phyloP scores from a whole-genome alignment of 2,329 filamentous ascomycete genomes.

The Truncatella angustata region DNA sequence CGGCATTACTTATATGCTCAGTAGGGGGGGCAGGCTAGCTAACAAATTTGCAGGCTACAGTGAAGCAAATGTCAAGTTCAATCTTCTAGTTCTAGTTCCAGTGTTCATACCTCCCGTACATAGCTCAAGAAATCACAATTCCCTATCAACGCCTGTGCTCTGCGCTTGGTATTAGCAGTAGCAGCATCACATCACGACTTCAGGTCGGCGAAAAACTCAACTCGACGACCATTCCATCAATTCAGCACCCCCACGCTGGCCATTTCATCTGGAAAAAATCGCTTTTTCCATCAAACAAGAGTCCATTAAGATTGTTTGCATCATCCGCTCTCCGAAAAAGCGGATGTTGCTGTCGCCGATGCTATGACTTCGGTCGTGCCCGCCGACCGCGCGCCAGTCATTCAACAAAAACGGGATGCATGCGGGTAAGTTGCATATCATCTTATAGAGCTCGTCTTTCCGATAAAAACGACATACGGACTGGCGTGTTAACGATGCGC shows the following conservation, averaged over 20 bases:
- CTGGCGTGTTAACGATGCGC: conserved; percentile 40
- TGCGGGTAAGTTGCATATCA: conserved; percentile 51
- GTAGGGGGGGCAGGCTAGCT: background rate
- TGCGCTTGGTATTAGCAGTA: background rate
- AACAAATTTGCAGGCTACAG: conserved; percentile 6
- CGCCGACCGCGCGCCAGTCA: conserved; percentile 64
- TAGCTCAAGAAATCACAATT: background rate
- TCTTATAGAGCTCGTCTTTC: conserved; percentile 47
- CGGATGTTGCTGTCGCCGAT: conserved; percentile 68
- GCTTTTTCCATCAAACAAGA: conserved; percentile 28
- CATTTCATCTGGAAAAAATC: conserved; percentile 34
- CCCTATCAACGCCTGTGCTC: background rate
- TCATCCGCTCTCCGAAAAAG: conserved; percentile 63
- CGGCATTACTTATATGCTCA: background rate
- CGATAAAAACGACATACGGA: conserved; percentile 46
- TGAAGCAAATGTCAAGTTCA: background rate
- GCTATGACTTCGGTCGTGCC: conserved; percentile 70
- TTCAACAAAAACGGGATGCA: conserved; percentile 64
- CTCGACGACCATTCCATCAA: conserved; percentile 10
- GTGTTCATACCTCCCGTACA: background rate
- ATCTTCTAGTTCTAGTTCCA: too few relatives aligned
- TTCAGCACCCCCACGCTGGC: conserved; percentile 26
- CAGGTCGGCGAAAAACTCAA: conserved; percentile 19
- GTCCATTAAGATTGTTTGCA: conserved; percentile 31
- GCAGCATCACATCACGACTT: conserved; percentile 11